Conservation (phyloP, 805 yeast species). For the Teunomyces pallodes region DNA sequence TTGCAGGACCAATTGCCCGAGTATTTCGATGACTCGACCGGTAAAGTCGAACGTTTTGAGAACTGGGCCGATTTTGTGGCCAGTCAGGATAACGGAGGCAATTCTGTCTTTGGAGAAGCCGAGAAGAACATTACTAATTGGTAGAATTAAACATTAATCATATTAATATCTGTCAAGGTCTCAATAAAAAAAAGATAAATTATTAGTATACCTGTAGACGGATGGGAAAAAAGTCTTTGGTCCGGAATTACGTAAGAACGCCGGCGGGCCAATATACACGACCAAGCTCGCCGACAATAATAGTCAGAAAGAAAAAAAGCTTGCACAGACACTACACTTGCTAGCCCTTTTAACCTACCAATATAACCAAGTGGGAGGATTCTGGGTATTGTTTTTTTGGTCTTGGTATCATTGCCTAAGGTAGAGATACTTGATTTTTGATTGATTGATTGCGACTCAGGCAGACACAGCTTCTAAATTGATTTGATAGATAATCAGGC, state of each 20-base stretch:
- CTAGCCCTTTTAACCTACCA: not conserved
- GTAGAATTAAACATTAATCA: slow-evolving; percentile 37
- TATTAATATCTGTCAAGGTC: no score
- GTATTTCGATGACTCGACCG: slow-evolving; percentile 43
- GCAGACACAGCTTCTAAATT: not conserved
- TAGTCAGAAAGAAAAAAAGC: not conserved
- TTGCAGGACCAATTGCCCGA: slow-evolving; percentile 56
- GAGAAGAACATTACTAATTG: slow-evolving; percentile 86
- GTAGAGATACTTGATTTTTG: not conserved
- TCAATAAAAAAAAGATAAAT: not conserved
- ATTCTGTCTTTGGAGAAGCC: slow-evolving; percentile 87
- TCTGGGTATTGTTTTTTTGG: not conserved
- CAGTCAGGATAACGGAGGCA: slow-evolving; percentile 44
- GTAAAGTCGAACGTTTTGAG: slow-evolving; percentile 42
- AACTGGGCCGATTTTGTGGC: slow-evolving; percentile 42
- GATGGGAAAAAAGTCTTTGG: no score
- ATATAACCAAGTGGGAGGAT: not conserved
- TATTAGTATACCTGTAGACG: no score
- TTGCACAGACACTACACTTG: not conserved
- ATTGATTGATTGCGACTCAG: not conserved
- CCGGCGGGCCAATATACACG: not conserved
- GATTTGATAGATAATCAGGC: not conserved
- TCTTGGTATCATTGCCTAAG: not conserved
- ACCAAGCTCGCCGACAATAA: not conserved
- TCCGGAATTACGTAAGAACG: not conserved